Percentiles rank a stretch among this genome's conserved stretches.
Conservation (phyloP, 2,329 filamentous ascomycete species). For the Pestalotiopsis sp. region DNA sequence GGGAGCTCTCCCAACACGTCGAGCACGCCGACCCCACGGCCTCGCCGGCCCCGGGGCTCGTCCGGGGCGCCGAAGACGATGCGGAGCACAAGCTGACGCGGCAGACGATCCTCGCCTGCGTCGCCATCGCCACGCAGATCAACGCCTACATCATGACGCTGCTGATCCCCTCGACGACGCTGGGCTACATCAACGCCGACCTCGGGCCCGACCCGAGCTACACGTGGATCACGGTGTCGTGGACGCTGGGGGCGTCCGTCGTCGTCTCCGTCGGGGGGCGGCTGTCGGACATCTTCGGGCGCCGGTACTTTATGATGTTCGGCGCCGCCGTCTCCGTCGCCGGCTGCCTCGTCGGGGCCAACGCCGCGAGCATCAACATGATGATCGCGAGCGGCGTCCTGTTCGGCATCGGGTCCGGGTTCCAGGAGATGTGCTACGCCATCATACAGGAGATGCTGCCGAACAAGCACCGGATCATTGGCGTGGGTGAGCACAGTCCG, state of each 20-base stretch:
- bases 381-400: constrained; percentile 43
- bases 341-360: constrained; percentile 41
- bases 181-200: constrained; percentile 36
- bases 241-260: constrained; percentile 34
- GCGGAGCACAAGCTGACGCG: constrained; percentile 10
- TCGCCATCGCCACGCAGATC: constrained; percentile 20
- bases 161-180: constrained; percentile 34
- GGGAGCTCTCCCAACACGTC: background rate
- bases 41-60: background rate
- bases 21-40: background rate
- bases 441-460: constrained; percentile 39
- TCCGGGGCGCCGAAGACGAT: background rate
- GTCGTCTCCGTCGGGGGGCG: constrained; percentile 37
- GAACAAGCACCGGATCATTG: constrained; percentile 37
- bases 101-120: constrained; percentile 11
- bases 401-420: constrained; percentile 41
- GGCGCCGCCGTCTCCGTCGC: constrained; percentile 35
- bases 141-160: constrained; percentile 38
- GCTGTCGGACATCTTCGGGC: constrained; percentile 42
- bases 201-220: constrained; percentile 35
- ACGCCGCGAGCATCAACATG: constrained; percentile 37
- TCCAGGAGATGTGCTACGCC: constrained; percentile 41
- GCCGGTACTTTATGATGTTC: constrained; percentile 39
- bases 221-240: constrained; percentile 37
- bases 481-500: constrained; percentile 27